Percentiles rank a stretch among this genome's conserved stretches.
These are phyloP conservation scores for Peronosclerospora sorghi DNA, from an alignment of 352 stramenopile genomes.

Conservation along the genomic window DNA sequence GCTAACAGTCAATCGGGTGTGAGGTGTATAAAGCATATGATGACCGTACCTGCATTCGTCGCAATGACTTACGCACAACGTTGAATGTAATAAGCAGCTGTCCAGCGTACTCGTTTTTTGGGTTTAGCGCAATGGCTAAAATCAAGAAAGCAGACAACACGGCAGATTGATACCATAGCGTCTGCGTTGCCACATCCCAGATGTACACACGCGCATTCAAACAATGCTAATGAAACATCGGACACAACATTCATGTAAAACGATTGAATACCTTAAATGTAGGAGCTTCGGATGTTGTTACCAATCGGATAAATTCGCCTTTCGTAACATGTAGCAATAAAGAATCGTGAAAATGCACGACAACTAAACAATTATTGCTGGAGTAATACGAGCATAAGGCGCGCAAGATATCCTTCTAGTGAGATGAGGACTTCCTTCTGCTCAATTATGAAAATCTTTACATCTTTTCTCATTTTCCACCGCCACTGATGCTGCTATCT, in stretches of 20 bases:
- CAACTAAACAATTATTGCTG: neutral
- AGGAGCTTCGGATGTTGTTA: constrained; percentile 71
- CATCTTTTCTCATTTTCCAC: constrained; percentile 34
- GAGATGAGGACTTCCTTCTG: constrained; percentile 43
- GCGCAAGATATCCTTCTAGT: constrained; percentile 55
- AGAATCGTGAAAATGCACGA: neutral
- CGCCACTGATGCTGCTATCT: constrained; percentile 45
- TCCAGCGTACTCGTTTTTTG: constrained; percentile 49
- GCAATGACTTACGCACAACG: constrained; percentile 25
- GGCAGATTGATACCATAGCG: constrained; percentile 61
- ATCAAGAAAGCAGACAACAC: constrained; percentile 71
- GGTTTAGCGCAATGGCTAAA: constrained; percentile 47
- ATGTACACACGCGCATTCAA: constrained; percentile 27
- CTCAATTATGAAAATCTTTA: constrained; percentile 49
- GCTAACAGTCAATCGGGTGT: too few species aligned
- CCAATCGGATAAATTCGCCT: constrained; percentile 60
- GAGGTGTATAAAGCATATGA: neutral
- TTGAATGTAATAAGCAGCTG: constrained; percentile 30
- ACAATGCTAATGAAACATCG: too few species aligned
- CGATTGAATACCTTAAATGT: constrained; percentile 57
- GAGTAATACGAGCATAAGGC: constrained; percentile 15
- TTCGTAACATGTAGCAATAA: constrained; percentile 30
- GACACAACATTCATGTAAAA: neutral
- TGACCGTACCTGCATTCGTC: constrained; percentile 7
- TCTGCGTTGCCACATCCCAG: constrained; percentile 56